A percentile compares a stretch with the other conserved stretches of the same genome.
These are phyloP conservation scores for Volutella citrinella DNA, from an alignment of 2,329 filamentous ascomycete species.

Conservation along the genomic window DNA sequence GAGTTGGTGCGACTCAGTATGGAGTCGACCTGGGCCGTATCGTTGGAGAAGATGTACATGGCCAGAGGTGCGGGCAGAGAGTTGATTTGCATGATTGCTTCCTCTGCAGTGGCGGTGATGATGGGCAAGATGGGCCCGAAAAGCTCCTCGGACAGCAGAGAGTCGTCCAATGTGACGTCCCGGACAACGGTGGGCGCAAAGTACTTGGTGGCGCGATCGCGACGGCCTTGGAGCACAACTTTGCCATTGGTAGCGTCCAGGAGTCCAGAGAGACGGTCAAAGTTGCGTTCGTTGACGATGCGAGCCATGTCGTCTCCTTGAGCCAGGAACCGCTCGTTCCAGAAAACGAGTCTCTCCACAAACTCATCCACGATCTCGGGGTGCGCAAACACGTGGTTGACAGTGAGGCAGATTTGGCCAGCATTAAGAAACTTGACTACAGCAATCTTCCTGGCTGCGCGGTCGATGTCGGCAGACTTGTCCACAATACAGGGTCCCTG, in stretches of 20 bases:
- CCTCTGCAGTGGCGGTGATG: constrained; percentile 2
- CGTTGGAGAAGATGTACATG: constrained; percentile 6
- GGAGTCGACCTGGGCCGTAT: not conserved
- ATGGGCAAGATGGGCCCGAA: constrained; percentile 15
- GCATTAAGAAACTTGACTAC: constrained; percentile 33
- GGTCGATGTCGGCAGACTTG: constrained; percentile 41
- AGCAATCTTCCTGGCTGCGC: constrained; percentile 41
- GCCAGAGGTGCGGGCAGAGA: constrained; percentile 6
- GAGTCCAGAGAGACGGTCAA: constrained; percentile 35
- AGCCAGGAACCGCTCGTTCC: not conserved
- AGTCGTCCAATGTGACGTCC: constrained; percentile 32
- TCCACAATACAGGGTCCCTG: too few species aligned
- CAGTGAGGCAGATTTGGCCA: constrained; percentile 22
- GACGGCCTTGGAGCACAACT: constrained; percentile 33
- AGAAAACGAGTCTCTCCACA: constrained; percentile 25
- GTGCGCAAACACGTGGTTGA: constrained; percentile 44
- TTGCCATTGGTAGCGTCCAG: constrained; percentile 34
- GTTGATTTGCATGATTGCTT: constrained; percentile 1
- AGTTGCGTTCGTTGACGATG: constrained; percentile 43
- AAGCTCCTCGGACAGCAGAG: constrained; percentile 41
- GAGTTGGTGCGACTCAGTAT: constrained; percentile 30
- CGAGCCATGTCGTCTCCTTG: constrained; percentile 21
- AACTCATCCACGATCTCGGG: constrained; percentile 36
- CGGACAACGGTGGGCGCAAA: constrained; percentile 38
- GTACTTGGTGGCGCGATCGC: constrained; percentile 26